phyloP scores from a whole-genome alignment of 371 early-diverging fungal genomes.

The Mortierella polycephala region DNA sequence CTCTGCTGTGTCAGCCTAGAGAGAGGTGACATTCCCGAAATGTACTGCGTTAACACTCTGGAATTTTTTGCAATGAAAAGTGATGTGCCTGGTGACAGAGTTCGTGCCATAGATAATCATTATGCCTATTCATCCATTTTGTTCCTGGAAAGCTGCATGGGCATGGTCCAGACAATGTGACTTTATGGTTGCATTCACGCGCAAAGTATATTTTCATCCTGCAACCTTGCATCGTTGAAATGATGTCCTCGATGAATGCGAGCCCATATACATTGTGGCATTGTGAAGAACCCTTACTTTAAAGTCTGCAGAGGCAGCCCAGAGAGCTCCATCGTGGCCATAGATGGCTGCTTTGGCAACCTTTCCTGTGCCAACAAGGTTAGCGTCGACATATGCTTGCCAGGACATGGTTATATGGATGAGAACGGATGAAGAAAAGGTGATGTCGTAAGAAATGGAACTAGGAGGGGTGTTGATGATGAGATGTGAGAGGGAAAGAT shows the following conservation, averaged over 20 bases:
- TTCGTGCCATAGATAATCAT: too few species aligned
- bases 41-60: too few species aligned
- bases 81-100: too few species aligned
- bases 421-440: not conserved
- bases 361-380: conserved; percentile 82
- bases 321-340: conserved; percentile 79
- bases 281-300: conserved; percentile 50
- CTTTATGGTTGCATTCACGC: too few species aligned
- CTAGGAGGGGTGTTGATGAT: not conserved
- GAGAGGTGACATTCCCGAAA: not conserved
- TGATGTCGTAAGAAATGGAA: not conserved
- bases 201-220: too few species aligned
- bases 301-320: conserved; percentile 85
- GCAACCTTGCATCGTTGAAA: too few species aligned
- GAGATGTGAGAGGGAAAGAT: not conserved
- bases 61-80: too few species aligned
- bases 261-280: not conserved
- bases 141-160: not conserved
- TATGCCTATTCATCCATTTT: too few species aligned
- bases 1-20: conserved; percentile 69
- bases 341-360: conserved; percentile 80
- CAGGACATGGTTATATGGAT: conserved; percentile 68
- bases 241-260: not conserved
- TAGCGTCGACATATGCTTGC: conserved; percentile 88
- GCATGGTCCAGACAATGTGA: too few species aligned